These are phyloP conservation scores for Pyrus communis DNA, from an alignment of 306 rosid species.

Conservation along the genomic window DNA sequence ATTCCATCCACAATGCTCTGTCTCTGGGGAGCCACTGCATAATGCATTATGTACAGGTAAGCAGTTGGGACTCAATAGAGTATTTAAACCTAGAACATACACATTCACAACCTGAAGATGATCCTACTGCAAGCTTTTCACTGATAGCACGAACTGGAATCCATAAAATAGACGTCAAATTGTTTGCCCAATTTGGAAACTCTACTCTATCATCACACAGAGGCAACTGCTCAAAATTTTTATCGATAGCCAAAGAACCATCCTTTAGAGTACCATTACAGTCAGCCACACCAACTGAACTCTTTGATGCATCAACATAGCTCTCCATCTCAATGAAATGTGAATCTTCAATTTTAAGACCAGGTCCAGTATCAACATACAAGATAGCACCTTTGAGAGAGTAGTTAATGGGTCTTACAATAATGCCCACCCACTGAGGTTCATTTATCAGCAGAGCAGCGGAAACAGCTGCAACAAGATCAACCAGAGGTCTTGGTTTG, in stretches of 20 bases:
- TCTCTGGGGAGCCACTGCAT: slow-evolving; percentile 67
- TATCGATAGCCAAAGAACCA: slow-evolving; percentile 32
- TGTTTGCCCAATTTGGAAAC: slow-evolving; percentile 98
- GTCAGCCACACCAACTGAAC: slow-evolving; percentile 29
- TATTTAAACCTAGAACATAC: slow-evolving; percentile 5
- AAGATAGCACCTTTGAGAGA: slow-evolving; percentile 83
- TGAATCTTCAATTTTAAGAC: slow-evolving; percentile 67
- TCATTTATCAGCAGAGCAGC: slow-evolving; percentile 91
- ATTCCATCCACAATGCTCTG: slow-evolving; percentile 90
- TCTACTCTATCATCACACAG: slow-evolving; percentile 61
- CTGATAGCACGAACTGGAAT: slow-evolving; percentile 65
- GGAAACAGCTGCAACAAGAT: slow-evolving; percentile 86
- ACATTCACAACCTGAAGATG: slow-evolving; percentile 75
- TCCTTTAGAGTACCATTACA: slow-evolving; percentile 33
- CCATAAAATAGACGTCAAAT: slow-evolving; percentile 73
- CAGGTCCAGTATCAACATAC: slow-evolving; percentile 96
- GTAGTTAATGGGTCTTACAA: slow-evolving; percentile 77
- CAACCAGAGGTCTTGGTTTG: slow-evolving; percentile 92
- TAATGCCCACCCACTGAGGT: slow-evolving; percentile 89
- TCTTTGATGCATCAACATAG: slow-evolving; percentile 29
- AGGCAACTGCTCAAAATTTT: slow-evolving; percentile 46
- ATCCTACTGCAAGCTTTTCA: slow-evolving; percentile 72
- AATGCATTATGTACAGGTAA: slow-evolving; percentile 17
- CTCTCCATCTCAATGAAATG: slow-evolving; percentile 78
- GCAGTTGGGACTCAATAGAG: slow-evolving; percentile 3